phyloP scores from a whole-genome alignment of 768 basidiomycete species.

The Dictyophora rubrovolvata region DNA sequence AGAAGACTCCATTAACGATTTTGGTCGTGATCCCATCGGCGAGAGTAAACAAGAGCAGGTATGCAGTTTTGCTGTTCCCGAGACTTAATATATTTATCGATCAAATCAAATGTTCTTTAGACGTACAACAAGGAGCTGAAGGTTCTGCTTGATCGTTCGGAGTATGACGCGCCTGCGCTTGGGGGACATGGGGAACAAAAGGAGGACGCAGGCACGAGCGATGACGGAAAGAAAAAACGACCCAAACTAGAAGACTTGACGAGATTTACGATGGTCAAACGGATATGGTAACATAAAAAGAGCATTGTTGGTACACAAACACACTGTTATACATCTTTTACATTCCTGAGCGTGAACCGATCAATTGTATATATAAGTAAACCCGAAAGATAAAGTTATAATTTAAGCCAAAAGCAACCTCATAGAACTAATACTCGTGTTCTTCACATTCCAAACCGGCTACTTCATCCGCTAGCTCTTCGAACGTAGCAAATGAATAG shows the following conservation, averaged over 20 bases:
- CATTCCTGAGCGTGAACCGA: neutral
- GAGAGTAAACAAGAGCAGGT: constrained; percentile 83
- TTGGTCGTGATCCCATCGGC: constrained; percentile 83
- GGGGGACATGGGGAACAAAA: constrained; percentile 62
- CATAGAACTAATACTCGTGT: too few species aligned
- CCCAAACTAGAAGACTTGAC: constrained; percentile 82
- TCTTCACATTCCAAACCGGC: too few species aligned
- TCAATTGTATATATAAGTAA: too few species aligned
- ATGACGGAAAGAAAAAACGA: constrained; percentile 41
- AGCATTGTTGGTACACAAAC: neutral
- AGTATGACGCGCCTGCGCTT: constrained; percentile 56
- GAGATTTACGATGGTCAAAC: constrained; percentile 91
- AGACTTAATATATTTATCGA: neutral
- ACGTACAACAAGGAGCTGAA: constrained; percentile 78
- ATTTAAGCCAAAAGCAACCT: too few species aligned
- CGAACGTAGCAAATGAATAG: too few species aligned
- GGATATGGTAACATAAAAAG: constrained; percentile 50
- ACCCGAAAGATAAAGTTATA: too few species aligned
- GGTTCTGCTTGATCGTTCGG: constrained; percentile 52
- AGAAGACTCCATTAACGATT: constrained; percentile 75
- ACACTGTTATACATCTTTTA: neutral
- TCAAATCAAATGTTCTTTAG: constrained; percentile 24
- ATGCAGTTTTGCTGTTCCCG: constrained; percentile 15
- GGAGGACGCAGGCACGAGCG: constrained; percentile 15
- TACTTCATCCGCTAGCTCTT: too few species aligned